A percentile compares a stretch with the other conserved stretches of the same genome.
phyloP scores from a whole-genome alignment of 1,139 yeast species.

The Sugiyamaella sp. region DNA sequence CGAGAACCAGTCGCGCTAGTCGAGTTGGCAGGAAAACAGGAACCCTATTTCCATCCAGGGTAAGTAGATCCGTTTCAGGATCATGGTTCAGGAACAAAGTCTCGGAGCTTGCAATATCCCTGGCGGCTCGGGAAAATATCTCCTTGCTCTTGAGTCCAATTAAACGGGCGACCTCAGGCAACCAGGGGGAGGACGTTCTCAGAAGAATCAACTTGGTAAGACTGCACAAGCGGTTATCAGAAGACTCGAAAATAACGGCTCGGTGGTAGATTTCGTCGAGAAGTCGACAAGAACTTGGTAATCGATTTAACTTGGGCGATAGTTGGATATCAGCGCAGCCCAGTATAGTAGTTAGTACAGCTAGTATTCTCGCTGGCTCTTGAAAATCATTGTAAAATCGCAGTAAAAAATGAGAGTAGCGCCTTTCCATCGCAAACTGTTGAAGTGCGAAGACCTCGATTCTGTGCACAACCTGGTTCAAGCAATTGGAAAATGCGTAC shows the following conservation, averaged over 20 bases:
- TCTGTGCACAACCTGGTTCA: constrained; percentile 30
- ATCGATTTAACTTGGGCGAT: constrained; percentile 30
- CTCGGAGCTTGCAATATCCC: constrained; percentile 16
- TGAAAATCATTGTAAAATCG: constrained; percentile 27
- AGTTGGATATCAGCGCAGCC: constrained; percentile 38
- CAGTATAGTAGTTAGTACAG: constrained; percentile 35
- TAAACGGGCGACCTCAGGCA: constrained; percentile 29
- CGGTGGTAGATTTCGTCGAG: constrained; percentile 35
- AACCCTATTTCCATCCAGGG: constrained; percentile 20
- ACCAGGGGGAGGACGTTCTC: constrained; percentile 34
- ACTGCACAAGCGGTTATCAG: constrained; percentile 27
- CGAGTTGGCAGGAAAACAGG: constrained; percentile 32
- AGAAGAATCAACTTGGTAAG: constrained; percentile 31
- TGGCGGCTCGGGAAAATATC: constrained; percentile 24
- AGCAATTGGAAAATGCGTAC: constrained; percentile 37
- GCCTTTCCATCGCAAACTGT: constrained; percentile 5
- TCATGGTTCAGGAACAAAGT: constrained; percentile 26
- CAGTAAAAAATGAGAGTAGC: constrained; percentile 15
- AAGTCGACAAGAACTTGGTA: constrained; percentile 35
- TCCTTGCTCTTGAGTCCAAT: constrained; percentile 31
- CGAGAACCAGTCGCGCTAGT: constrained; percentile 30
- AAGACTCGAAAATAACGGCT: constrained; percentile 30
- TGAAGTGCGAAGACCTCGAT: constrained; percentile 24
- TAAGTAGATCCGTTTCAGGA: constrained; percentile 21
- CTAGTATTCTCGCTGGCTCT: constrained; percentile 29